These are phyloP conservation scores for Agaricus sinodeliciosus DNA, from an alignment of 768 basidiomycete genomes.

Conservation along the genomic window DNA sequence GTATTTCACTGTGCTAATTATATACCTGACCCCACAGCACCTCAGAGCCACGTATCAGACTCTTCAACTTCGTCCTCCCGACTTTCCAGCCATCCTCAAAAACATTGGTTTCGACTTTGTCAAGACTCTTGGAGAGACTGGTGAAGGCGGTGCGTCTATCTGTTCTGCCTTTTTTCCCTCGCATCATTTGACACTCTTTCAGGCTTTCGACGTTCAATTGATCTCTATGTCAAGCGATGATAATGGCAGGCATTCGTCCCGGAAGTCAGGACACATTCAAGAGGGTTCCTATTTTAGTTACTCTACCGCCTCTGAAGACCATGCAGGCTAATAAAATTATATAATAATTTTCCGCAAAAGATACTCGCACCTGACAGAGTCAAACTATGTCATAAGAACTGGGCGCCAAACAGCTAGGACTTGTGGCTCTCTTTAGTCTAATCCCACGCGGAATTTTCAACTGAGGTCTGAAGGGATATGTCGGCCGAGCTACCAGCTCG, in stretches of 20 bases:
- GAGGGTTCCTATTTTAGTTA: too few species aligned
- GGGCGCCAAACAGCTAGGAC: too few species aligned
- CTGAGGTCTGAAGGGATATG: too few species aligned
- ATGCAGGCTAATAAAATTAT: too few species aligned
- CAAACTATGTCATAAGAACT: too few species aligned
- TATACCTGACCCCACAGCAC: slow-evolving; percentile 22
- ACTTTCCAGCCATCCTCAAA: slow-evolving; percentile 48
- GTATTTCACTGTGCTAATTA: not conserved
- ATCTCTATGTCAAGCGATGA: slow-evolving; percentile 48
- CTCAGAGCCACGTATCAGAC: slow-evolving; percentile 55
- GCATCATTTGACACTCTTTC: slow-evolving; percentile 3
- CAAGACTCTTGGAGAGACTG: slow-evolving; percentile 43
- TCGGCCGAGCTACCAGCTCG: too few species aligned
- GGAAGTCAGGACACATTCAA: not conserved
- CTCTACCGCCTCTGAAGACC: too few species aligned
- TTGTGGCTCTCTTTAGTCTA: too few species aligned
- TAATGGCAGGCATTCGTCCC: too few species aligned
- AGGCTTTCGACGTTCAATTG: slow-evolving; percentile 61
- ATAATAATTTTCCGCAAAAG: too few species aligned
- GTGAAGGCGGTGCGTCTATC: slow-evolving; percentile 54
- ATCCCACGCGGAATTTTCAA: too few species aligned
- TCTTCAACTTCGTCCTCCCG: slow-evolving; percentile 54
- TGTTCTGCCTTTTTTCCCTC: not conserved
- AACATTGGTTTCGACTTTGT: slow-evolving; percentile 56
- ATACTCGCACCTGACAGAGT: too few species aligned